Evolutionary conservation across 2,329 filamentous ascomycete genomes (phyloP).

Genomic region (Fusarium nodosum): DNA sequence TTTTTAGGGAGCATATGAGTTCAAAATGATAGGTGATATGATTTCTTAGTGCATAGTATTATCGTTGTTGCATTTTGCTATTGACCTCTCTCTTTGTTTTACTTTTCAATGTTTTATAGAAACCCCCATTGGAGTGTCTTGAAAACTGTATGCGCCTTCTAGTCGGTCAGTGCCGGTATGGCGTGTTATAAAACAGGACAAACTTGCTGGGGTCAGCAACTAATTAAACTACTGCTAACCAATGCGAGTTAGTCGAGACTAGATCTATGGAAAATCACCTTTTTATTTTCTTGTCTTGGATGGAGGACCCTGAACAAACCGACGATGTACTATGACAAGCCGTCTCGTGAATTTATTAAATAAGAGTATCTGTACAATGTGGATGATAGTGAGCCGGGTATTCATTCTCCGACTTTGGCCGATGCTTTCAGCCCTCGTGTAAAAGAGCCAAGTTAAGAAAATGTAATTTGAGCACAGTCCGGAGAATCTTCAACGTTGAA

Average conservation of each 20-base stretch:
- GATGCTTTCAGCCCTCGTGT: slow-evolving; percentile 19
- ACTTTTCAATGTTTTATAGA: not conserved
- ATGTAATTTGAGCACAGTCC: slow-evolving; percentile 20
- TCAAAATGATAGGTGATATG: not conserved
- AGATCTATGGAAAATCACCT: slow-evolving; percentile 32
- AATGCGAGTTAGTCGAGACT: not conserved
- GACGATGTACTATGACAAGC: slow-evolving; percentile 27
- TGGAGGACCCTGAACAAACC: slow-evolving; percentile 36
- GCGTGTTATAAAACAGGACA: slow-evolving; percentile 28
- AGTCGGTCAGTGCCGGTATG: slow-evolving; percentile 17
- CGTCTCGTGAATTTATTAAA: not conserved
- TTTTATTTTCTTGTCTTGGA: slow-evolving; percentile 7
- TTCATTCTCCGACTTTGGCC: slow-evolving; percentile 46
- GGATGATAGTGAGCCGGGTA: not conserved
- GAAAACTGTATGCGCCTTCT: not conserved
- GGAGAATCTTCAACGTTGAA: slow-evolving; percentile 23
- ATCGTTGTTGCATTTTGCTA: not conserved
- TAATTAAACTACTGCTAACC: slow-evolving; percentile 1
- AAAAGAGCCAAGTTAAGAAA: not conserved
- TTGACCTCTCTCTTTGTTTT: not conserved
- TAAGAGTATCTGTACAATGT: not conserved
- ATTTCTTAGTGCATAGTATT: not conserved
- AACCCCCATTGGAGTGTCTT: not conserved
- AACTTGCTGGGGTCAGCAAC: not conserved
- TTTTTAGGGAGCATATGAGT: not conserved